Evolutionary conservation across 2,329 filamentous ascomycete genomes (phyloP), one percentile per base, ranked within the genome.

Genomic region (Capronia epimyces): DNA sequence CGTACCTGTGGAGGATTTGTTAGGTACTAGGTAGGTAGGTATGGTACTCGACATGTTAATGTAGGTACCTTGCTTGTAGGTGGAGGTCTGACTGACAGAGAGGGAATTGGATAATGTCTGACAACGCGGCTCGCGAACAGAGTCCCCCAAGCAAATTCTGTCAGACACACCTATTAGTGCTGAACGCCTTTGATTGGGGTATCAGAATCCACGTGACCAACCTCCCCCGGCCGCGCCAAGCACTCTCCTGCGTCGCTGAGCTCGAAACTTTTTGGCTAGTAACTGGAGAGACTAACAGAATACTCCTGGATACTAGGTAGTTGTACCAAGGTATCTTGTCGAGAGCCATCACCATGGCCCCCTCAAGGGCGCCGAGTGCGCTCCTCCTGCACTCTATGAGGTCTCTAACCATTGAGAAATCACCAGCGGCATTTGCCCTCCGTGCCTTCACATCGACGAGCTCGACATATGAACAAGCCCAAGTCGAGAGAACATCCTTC

Each of bases 401-500:
- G 20, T 52, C 43, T 15, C 40, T 58, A 15, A 34, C 49, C 24
- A 32, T 57, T 21, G 53, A 54, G 15, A 46, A 32, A 9, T 39
- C 53, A 6, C 20, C 41, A 7, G 21, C 47, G 8, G 22, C 36
- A 16, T 15, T 24, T 9, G 41, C 40, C 6, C 24, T 44, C 15
- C 52, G 58, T 15, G 20, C 37, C 20, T 49, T 60, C 43, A 43
- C 55, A 5, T 55, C 56, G 7, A 50, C 53, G 24, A 41, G 44
- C 42, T 31, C 45, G 39, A 24, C 40, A 31, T 41, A 10, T 43
- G 49, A 59, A 22, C 48, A 76, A 64, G 62, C 64, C 47, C 67
- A 71, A 59, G 46, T 61, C 20, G 54, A 64, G 53, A 67, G 60
- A 62, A 64, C 71, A 34, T 56, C 58, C 27, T 73, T 72, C 61